Evolutionary conservation across 163 green algal species (phyloP).

Genomic region (Scenedesmus sp.): DNA sequence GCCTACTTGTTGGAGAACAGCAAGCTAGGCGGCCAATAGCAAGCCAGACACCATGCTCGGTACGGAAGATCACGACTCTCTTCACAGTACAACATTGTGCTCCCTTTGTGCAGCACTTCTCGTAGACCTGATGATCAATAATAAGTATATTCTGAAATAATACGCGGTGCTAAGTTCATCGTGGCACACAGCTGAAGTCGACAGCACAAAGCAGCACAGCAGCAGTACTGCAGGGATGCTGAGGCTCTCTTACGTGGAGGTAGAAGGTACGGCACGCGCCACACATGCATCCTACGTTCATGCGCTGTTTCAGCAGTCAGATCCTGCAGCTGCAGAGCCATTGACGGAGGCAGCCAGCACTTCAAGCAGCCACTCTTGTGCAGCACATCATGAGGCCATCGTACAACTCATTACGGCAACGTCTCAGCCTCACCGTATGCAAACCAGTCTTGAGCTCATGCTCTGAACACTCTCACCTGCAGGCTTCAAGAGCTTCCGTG

Average conservation of each 20-base stretch:
- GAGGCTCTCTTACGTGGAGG: neutral
- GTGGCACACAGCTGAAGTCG: too few species aligned
- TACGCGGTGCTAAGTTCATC: neutral
- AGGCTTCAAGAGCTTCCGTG: slow-evolving; percentile 80
- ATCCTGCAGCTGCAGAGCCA: neutral
- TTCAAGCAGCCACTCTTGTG: neutral
- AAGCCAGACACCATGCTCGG: too few species aligned
- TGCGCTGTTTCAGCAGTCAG: neutral
- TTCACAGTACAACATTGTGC: too few species aligned
- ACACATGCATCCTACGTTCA: neutral
- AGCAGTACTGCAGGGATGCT: neutral
- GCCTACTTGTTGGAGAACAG: too few species aligned
- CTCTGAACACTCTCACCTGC: slow-evolving; percentile 2
- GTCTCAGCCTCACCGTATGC: too few species aligned
- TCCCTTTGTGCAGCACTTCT: too few species aligned
- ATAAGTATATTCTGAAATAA: too few species aligned
- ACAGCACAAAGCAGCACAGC: neutral
- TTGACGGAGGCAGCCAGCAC: neutral
- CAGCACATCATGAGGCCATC: too few species aligned
- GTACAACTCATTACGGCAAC: too few species aligned
- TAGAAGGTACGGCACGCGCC: neutral
- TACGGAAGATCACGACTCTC: too few species aligned
- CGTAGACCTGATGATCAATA: too few species aligned
- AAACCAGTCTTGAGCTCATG: neutral
- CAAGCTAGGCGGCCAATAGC: too few species aligned